phyloP scores from a whole-genome alignment of 805 yeast genomes.

The Suhomyces canberraensis region DNA sequence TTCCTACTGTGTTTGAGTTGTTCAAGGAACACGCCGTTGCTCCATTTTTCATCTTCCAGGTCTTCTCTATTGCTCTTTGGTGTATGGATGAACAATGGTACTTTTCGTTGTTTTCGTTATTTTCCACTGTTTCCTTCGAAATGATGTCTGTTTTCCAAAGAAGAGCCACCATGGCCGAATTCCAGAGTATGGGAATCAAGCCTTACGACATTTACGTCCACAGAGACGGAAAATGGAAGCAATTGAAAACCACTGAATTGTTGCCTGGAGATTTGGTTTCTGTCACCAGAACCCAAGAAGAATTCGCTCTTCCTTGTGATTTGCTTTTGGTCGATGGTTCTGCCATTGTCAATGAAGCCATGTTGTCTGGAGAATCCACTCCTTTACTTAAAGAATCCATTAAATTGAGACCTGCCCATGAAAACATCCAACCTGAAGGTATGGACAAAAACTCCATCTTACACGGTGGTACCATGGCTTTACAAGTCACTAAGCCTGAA shows the following conservation, averaged over 20 bases:
- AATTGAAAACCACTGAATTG: constrained; percentile 66
- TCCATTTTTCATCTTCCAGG: constrained; percentile 94
- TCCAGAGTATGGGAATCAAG: constrained; percentile 94
- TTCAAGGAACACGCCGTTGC: constrained; percentile 98
- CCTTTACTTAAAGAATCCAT: constrained; percentile 93
- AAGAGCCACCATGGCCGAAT: constrained; percentile 89
- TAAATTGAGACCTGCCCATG: constrained; percentile 72
- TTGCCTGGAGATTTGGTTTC: constrained; percentile 93
- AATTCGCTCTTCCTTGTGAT: constrained; percentile 92
- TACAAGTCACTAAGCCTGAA: constrained; percentile 80
- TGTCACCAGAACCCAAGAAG: constrained; percentile 83
- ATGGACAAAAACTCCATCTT: constrained; percentile 83
- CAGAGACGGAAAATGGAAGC: constrained; percentile 69
- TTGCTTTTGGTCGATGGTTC: constrained; percentile 81
- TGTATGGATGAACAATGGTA: constrained; percentile 97
- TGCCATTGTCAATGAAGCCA: constrained; percentile 96
- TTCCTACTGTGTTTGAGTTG: constrained; percentile 85
- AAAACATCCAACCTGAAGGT: constrained; percentile 69
- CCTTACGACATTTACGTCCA: constrained; percentile 77
- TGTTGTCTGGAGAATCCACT: constrained; percentile 98
- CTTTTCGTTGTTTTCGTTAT: constrained; percentile 82
- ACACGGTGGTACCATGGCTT: constrained; percentile 94
- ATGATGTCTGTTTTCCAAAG: constrained; percentile 94
- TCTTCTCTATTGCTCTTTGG: constrained; percentile 95
- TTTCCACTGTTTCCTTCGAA: constrained; percentile 92